phyloP scores from a whole-genome alignment of 192 early-diverging fungal genomes.

The Backusella australiensis region DNA sequence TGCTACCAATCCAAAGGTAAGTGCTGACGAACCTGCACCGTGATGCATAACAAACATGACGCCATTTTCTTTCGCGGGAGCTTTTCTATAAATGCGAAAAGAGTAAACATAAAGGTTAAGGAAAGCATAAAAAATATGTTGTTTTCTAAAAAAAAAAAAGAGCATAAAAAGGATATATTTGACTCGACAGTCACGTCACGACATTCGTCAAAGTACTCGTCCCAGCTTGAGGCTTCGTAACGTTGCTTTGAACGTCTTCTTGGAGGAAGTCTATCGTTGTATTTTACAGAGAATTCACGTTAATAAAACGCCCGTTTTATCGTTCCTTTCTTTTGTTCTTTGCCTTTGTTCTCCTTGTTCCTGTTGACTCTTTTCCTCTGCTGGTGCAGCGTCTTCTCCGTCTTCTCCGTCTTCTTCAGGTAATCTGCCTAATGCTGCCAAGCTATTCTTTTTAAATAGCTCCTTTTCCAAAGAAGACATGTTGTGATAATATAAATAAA shows the following conservation, averaged over 20 bases:
- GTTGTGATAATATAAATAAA: background rate
- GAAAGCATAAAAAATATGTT: background rate
- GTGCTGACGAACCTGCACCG: constrained; percentile 70
- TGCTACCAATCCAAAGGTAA: constrained; percentile 66
- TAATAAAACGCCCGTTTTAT: background rate
- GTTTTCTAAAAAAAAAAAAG: background rate
- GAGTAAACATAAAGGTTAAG: constrained; percentile 23
- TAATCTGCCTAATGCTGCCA: constrained; percentile 11
- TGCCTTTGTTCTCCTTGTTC: background rate
- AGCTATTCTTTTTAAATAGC: constrained; percentile 17
- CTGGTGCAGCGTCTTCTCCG: background rate
- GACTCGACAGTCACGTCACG: constrained; percentile 30
- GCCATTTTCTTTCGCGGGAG: constrained; percentile 32
- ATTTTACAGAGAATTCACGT: background rate
- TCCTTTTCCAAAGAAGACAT: constrained; percentile 34
- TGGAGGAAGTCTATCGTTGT: background rate
- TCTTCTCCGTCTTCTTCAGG: background rate
- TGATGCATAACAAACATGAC: constrained; percentile 79
- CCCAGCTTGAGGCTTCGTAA: constrained; percentile 49
- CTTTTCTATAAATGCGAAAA: constrained; percentile 46
- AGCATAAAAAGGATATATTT: constrained; percentile 38
- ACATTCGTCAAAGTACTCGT: constrained; percentile 55
- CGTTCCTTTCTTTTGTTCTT: background rate
- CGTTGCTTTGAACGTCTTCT: background rate
- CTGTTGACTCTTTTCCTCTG: background rate